Conservation (phyloP, 2,329 filamentous ascomycete genomes). For the Gaeumannomyces tritici region DNA sequence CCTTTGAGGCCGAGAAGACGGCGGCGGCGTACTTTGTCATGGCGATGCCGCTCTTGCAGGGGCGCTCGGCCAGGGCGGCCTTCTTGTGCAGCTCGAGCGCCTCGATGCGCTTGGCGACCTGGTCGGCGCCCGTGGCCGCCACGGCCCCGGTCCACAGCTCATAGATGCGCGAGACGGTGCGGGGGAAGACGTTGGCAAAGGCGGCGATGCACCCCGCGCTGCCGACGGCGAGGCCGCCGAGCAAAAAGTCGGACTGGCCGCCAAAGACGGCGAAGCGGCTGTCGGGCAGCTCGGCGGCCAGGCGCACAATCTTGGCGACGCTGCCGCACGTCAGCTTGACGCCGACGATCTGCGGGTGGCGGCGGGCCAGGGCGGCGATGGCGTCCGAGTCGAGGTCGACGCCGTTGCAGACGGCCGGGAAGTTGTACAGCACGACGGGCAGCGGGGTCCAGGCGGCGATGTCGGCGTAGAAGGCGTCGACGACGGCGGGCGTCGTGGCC, state of each 20-base stretch:
- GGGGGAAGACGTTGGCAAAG: constrained; percentile 53
- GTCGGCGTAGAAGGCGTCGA: constrained; percentile 50
- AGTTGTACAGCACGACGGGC: constrained; percentile 58
- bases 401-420: constrained; percentile 59
- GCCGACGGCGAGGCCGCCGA: constrained; percentile 49
- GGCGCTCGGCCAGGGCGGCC: constrained; percentile 55
- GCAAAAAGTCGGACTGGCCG: constrained; percentile 64
- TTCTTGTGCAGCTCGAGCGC: constrained; percentile 51
- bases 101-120: constrained; percentile 22
- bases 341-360: constrained; percentile 11
- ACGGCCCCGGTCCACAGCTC: constrained; percentile 36
- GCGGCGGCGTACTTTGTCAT: constrained; percentile 60
- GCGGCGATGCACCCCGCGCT: constrained; percentile 52
- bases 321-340: constrained; percentile 53
- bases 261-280: constrained; percentile 58
- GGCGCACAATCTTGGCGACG: constrained; percentile 60
- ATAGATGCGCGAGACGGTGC: constrained; percentile 48
- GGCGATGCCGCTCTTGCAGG: constrained; percentile 57
- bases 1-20: constrained; percentile 43
- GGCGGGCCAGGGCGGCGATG: constrained; percentile 39
- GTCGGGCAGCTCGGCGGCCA: constrained; percentile 38
- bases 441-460: constrained; percentile 41
- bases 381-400: constrained; percentile 58
- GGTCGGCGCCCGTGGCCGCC: background rate
- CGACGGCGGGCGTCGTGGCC: constrained; percentile 44